These are phyloP conservation scores for Diaporthe citriasiana DNA, from an alignment of 2,329 filamentous ascomycete genomes.

Conservation along the genomic window DNA sequence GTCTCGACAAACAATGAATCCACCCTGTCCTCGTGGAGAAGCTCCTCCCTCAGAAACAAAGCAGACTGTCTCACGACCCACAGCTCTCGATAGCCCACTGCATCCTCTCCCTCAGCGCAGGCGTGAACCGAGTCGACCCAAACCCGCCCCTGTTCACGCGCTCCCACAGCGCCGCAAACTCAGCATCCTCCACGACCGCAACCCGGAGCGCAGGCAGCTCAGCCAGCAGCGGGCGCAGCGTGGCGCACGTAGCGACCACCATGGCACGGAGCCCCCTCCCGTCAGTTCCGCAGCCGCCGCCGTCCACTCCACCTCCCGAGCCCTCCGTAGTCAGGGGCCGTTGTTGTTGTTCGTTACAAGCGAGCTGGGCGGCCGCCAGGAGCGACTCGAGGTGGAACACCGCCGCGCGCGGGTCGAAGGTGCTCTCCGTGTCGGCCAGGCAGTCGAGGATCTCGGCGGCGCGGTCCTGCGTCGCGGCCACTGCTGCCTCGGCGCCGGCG, in stretches of 20 bases:
- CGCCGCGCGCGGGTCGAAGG: neutral
- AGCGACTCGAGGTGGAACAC: constrained; percentile 1
- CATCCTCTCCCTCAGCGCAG: neutral
- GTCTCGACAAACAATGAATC: no score
- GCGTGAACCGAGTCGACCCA: neutral
- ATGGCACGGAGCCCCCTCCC: neutral
- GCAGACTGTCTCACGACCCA: neutral
- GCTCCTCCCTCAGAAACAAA: no score
- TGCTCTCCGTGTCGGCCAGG: neutral
- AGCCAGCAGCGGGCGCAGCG: constrained; percentile 6
- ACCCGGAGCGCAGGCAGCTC: neutral
- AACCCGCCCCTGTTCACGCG: neutral
- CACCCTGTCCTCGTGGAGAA: no score
- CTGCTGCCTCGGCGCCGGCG: neutral
- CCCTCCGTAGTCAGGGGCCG: neutral
- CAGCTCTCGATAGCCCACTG: neutral
- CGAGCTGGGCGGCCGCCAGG: neutral
- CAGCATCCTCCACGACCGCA: neutral
- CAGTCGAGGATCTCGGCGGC: constrained; percentile 3
- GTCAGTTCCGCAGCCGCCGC: no score
- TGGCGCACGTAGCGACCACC: neutral
- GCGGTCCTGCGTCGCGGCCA: neutral
- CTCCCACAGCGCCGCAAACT: neutral
- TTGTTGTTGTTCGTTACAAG: neutral
- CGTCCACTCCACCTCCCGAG: no score